Conservation (phyloP, 352 stramenopile genomes). For the Phytophthora colocasiae region DNA sequence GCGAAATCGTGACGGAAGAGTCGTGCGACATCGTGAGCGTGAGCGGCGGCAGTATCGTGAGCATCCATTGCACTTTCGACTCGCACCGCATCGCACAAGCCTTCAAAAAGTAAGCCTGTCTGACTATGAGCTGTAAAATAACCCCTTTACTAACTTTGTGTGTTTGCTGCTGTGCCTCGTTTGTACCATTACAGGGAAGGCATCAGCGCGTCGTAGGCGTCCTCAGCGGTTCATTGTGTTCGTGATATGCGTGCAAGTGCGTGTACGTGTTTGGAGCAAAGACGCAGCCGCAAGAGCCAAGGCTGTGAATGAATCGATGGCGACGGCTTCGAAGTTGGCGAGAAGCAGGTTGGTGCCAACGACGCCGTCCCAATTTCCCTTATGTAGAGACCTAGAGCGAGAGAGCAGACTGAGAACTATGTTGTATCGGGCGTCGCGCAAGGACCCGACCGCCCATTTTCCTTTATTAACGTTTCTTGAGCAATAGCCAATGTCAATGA, state of each 20-base stretch:
- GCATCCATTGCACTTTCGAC: constrained; percentile 90
- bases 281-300: constrained; percentile 16
- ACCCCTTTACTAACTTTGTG: constrained; percentile 14
- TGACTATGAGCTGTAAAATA: constrained; percentile 24
- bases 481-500: constrained; percentile 26
- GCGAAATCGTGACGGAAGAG: constrained; percentile 85
- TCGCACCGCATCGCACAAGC: constrained; percentile 84
- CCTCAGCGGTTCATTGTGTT: constrained; percentile 32
- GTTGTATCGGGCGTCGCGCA: constrained; percentile 34
- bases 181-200: constrained; percentile 56
- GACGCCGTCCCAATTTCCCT: constrained; percentile 13
- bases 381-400: constrained; percentile 47
- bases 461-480: constrained; percentile 40
- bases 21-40: constrained; percentile 88
- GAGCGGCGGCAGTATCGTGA: constrained; percentile 74
- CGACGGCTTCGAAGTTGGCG: neutral
- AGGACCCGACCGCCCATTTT: constrained; percentile 30
- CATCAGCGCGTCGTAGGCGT: constrained; percentile 75
- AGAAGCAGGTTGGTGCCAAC: constrained; percentile 6
- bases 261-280: constrained; percentile 34
- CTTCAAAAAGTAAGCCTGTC: constrained; percentile 77
- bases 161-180: constrained; percentile 24
- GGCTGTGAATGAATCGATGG: constrained; percentile 33
- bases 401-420: constrained; percentile 39
- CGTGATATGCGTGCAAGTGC: constrained; percentile 45